Evolutionary conservation across 2,329 filamentous ascomycete species (phyloP).

Genomic region (Apiospora koreana): DNA sequence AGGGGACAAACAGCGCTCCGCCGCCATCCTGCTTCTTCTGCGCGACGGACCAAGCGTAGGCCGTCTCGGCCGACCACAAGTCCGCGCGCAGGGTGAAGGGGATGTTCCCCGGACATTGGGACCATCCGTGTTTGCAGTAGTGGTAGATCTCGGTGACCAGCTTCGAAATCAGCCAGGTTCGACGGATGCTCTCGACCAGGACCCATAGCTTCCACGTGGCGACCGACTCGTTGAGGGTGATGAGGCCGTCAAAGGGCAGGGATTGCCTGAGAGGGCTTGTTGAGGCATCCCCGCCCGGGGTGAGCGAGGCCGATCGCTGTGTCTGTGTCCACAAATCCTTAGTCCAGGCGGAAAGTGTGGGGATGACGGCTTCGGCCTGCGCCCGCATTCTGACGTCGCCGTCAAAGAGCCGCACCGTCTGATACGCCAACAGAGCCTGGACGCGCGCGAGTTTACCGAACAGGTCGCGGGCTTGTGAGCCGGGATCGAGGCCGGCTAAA

Average conservation of each 20-base stretch:
- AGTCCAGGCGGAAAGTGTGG: constrained; percentile 29
- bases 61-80: constrained; percentile 31
- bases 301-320: neutral
- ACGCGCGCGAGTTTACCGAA: constrained; percentile 25
- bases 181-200: constrained; percentile 31
- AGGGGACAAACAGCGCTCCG: neutral
- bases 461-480: constrained; percentile 11
- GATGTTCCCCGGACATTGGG: constrained; percentile 29
- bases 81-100: constrained; percentile 27
- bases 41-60: constrained; percentile 20
- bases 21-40: neutral
- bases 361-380: constrained; percentile 31
- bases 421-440: constrained; percentile 31
- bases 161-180: constrained; percentile 27
- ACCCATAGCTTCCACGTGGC: constrained; percentile 30
- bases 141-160: constrained; percentile 27
- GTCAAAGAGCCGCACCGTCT: constrained; percentile 36
- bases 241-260: neutral
- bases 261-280: neutral
- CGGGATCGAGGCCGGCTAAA: constrained; percentile 4
- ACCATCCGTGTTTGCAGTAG: constrained; percentile 27
- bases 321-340: constrained; percentile 21
- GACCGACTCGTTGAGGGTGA: neutral
- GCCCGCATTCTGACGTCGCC: constrained; percentile 35
- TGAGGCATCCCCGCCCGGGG: neutral